Evolutionary conservation across 2,329 filamentous ascomycete genomes (phyloP), one percentile per base, ranked within the genome.

Genomic region (Sporothrix variecibatus): DNA sequence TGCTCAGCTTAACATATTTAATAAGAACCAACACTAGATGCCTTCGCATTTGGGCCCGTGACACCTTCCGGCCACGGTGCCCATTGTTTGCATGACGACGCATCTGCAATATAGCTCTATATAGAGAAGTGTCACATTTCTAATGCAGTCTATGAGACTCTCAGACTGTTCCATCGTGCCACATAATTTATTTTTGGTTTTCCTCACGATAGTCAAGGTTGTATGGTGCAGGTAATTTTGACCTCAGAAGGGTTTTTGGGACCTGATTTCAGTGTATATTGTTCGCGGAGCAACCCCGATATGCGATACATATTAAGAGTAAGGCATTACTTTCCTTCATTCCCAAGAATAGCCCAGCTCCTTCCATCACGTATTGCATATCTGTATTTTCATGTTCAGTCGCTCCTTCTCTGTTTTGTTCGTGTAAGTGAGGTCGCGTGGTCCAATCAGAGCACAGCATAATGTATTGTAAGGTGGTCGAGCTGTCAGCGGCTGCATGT

Each of bases 401-500:
- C 9, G 28, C 3, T n/a, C 17, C 17, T 68, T 17, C 43, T 68
- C 26, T 49, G 43, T 68, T 68, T 46, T 65, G 62, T 17, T 65
- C 38, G 62, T 67, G 38, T 67, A 67, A 67, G 65, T 68, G 65
- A 68, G 8, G 65, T 68, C n/a, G 43, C 17, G n/a, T 34, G 2
- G 43, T 11, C 65, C 65, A 51, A 51, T 68, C 65, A 68, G 17
- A 68, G 40, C 43, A 23, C 40, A 34, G 26, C 8, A 9, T 2
- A 28, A 8, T 34, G 34, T 43, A 28, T 56, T 20, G 15, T 49
- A 5, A 17, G 20, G 20, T 51, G 1, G 20, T 53, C 8, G 17
- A 51, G n/a, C 17, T 7, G 51, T 11, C 4, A 7, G n/a, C 12
- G 2, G n/a, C 2, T 6, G 1, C 34, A 46, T 67, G 58, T 38